phyloP scores from a whole-genome alignment of 2,329 filamentous ascomycete genomes.

The Laburnicola sp. region DNA sequence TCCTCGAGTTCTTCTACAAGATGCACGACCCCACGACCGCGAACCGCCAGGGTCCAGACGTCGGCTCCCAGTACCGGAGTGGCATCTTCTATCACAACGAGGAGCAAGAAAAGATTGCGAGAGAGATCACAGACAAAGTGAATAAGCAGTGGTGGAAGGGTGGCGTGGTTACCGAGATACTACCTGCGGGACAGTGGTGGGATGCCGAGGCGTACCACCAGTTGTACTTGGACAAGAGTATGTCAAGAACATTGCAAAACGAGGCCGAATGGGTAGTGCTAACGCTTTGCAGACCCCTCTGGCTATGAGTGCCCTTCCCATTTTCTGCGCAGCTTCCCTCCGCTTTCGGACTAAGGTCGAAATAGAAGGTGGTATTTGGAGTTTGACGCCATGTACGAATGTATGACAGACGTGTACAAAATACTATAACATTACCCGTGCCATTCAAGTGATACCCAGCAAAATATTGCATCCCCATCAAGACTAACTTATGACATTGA shows the following conservation, averaged over 20 bases:
- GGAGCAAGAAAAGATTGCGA: slow-evolving; percentile 79
- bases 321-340: slow-evolving; percentile 44
- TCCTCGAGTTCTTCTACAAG: slow-evolving; percentile 95
- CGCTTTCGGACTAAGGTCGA: slow-evolving; percentile 25
- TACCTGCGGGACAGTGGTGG: slow-evolving; percentile 81
- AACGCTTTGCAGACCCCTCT: slow-evolving; percentile 28
- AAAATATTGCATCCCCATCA: too few species aligned
- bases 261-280: slow-evolving; percentile 1
- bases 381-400: not conserved
- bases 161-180: slow-evolving; percentile 61
- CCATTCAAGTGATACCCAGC: too few species aligned
- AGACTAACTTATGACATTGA: too few species aligned
- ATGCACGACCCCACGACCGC: slow-evolving; percentile 96
- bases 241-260: slow-evolving; percentile 1
- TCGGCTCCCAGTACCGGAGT: slow-evolving; percentile 87
- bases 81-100: slow-evolving; percentile 84
- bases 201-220: slow-evolving; percentile 96
- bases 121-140: slow-evolving; percentile 75
- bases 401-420: too few species aligned
- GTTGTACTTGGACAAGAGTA: slow-evolving; percentile 63
- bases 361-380: not conserved
- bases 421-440: too few species aligned
- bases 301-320: slow-evolving; percentile 48
- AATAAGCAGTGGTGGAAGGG: slow-evolving; percentile 75
- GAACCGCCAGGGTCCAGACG: slow-evolving; percentile 83